Base-by-base conservation (phyloP, 768 basidiomycete species). In the Russula foetens region DNA sequence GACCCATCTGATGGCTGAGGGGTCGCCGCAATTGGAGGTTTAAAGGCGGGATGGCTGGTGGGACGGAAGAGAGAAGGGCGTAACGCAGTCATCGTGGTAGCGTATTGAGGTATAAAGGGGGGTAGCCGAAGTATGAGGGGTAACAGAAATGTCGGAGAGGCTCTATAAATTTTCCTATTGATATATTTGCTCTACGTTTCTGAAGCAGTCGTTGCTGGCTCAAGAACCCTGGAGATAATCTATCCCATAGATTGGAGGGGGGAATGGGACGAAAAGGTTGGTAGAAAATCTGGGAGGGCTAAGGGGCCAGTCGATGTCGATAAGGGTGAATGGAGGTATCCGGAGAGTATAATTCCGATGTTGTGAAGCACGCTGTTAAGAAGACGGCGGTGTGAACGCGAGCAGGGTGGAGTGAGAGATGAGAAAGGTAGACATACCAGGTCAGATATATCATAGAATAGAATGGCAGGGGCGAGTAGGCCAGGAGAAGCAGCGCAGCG, bases 241-340 rank as follows among this genome's bases (percentile, higher is more conserved):
- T 77, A 79, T 80, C 78, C 79, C 80, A 78, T 78, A 61, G 67
- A 71, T 59, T 31, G 54, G 46, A 47, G 17, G 58, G 47, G 23
- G 9, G 28, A 15, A 15, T 43, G 38, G 4, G 51, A 55, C 51
- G 65, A 58, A 44, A 41, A 47, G 49, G 24, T 38, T 45, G 63
- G 35, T 47, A 24, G 49, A 52, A 38, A 35, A 33, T 14, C 21
- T 44, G 21, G 11, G 33, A 69, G 73, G 72, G 74, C 82, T 86
- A 91, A 80, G 89, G 89, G 89, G 89, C 65, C 84, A 77, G 79
- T 91, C 87, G 55, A 81, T 83, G 81, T 84, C 84, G 71, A 84
- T 74, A 67, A 84, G 71, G 60, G 60, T 75, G 72, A 76, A 78
- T 62, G 73, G 80, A 75, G 83, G 80, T 66, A 86, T 71, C 76